Base-by-base conservation (phyloP, 2,329 filamentous ascomycete genomes). In the Pseudopithomyces chartarum region DNA sequence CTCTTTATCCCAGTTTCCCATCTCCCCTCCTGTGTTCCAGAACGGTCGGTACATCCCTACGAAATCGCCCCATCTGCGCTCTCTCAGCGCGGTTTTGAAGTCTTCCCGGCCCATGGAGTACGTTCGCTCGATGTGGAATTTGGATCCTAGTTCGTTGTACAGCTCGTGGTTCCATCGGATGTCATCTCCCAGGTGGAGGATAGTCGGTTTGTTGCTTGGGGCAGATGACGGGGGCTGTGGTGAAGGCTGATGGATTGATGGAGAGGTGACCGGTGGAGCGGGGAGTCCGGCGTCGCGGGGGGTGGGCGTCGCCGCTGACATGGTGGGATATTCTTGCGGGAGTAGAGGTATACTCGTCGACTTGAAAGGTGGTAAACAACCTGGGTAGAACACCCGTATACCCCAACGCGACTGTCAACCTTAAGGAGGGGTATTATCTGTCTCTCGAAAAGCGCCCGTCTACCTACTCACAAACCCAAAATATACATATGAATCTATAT, bases 21-120 rank as follows among this genome's bases (percentile, higher is more conserved):
- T 88, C 63, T 88, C 86, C 3, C 84, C 84, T 1, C 86, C 86
- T 0, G 85, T 87, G 55, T 84, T 83, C 84, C 85, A 88, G 69
- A 86, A 87, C 0, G 85, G 85, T 2, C 85, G 77, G 61, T 85
- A 85, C 45, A 79, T 81, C 46, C 70, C 78, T 12, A 76, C 73
- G 44, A 81, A 81, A 53, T 79, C 69, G 2, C 79, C 78, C 67
- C 77, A 80, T 52, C 58, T 68, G 52, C 67, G 73, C 38, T 72
- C 67, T 55, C 69, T 65, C 33, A 81, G 52, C 2, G 76, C 77
- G 7, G 62, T 36, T 40, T 73, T 79, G 64, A 80, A 80, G 6
- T 76, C 76, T 6, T 70, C 71, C 7, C 78, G 65, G 2, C 62
- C 59, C 62, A 74, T 74, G 0, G 74, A 76, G 55, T 78, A 69